Evolutionary conservation across 2,329 filamentous ascomycete genomes (phyloP).

Genomic region (Cladophialophora carrionii): DNA sequence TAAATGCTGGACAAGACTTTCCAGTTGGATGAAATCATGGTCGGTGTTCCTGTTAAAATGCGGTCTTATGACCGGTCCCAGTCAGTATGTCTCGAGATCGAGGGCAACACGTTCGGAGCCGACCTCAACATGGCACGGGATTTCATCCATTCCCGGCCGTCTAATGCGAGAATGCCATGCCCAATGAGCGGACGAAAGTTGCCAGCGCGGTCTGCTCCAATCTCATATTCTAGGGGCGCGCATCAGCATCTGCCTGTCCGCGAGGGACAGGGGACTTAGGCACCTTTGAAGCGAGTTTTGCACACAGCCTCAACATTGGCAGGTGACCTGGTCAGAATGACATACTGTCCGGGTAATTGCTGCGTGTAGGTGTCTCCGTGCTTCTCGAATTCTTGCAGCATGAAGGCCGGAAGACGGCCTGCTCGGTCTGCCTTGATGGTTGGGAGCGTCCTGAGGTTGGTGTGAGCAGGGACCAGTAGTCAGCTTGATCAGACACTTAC

Average conservation of each 20-base stretch:
- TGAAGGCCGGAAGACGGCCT: conserved; percentile 24
- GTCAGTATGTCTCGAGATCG: not conserved
- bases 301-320: conserved; percentile 21
- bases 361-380: conserved; percentile 25
- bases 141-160: conserved; percentile 17
- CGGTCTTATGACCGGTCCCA: conserved; percentile 10
- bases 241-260: not conserved
- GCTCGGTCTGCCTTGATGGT: conserved; percentile 24
- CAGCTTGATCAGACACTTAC: not conserved
- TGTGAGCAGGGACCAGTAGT: not conserved
- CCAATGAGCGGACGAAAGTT: conserved; percentile 19
- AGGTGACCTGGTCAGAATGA: conserved; percentile 19
- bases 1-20: conserved; percentile 53
- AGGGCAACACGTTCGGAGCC: not conserved
- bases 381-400: conserved; percentile 25
- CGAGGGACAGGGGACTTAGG: not conserved
- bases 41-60: conserved; percentile 23
- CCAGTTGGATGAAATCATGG: conserved; percentile 18
- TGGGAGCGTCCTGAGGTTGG: conserved; percentile 38
- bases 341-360: conserved; percentile 16
- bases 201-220: conserved; percentile 14
- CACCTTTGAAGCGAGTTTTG: conserved; percentile 22
- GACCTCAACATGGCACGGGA: conserved; percentile 25
- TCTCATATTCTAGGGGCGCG: conserved; percentile 12
- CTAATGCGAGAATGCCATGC: conserved; percentile 20